phyloP scores from a whole-genome alignment of 106 monocot genomes.

The Dactylorhiza incarnata region DNA sequence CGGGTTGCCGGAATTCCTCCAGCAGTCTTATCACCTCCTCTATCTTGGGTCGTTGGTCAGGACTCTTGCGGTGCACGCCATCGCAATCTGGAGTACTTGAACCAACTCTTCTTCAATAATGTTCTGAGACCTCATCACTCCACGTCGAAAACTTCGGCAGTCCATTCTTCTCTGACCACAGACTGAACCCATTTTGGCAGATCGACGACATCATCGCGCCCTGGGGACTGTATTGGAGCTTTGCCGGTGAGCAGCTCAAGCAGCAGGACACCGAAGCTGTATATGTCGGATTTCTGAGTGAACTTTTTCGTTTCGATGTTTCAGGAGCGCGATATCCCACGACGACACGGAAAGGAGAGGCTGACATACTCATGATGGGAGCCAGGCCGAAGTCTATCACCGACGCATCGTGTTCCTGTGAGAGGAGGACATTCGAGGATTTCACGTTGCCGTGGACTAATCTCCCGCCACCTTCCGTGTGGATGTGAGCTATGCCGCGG shows the following conservation, averaged over 20 bases:
- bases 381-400: conserved; percentile 41
- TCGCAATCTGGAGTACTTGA: conserved; percentile 17
- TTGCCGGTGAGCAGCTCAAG: conserved; percentile 57
- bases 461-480: conserved; percentile 34
- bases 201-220: conserved; percentile 21
- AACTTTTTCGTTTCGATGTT: conserved; percentile 21
- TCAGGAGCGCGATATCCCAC: conserved; percentile 51
- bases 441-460: conserved; percentile 62
- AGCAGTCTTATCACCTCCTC: conserved; percentile 16
- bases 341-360: conserved; percentile 11
- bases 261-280: conserved; percentile 54
- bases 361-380: conserved; percentile 25
- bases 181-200: conserved; percentile 14
- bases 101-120: conserved; percentile 12
- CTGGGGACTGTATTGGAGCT: conserved; percentile 28
- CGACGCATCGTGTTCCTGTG: conserved; percentile 21
- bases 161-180: conserved; percentile 16
- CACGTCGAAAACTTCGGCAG: conserved; percentile 14
- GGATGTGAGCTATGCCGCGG: conserved; percentile 47
- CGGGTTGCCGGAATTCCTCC: conserved; percentile 9
- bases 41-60: conserved; percentile 11
- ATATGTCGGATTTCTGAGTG: conserved; percentile 47
- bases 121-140: conserved; percentile 8
- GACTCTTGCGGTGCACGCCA: conserved; percentile 10
- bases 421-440: conserved; percentile 44